Percentiles rank a stretch among this genome's conserved stretches.
Conservation (phyloP, 1,284 basidiomycete species). For the Ceratorhiza oryzae-sativae region DNA sequence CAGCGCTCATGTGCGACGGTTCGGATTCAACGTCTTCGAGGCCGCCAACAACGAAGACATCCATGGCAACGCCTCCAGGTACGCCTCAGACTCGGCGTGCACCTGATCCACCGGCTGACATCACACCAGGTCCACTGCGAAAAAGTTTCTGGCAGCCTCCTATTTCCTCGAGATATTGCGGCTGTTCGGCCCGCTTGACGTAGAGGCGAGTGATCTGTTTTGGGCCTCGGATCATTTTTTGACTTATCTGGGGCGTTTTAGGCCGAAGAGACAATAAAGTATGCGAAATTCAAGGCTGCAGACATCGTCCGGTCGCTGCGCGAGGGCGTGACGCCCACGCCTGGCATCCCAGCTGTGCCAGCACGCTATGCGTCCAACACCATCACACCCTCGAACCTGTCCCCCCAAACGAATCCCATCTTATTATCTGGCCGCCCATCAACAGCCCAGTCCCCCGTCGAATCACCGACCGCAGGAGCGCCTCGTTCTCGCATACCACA, state of each 20-base stretch:
- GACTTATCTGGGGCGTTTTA: constrained; percentile 7
- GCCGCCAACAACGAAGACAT: constrained; percentile 43
- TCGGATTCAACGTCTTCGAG: constrained; percentile 41
- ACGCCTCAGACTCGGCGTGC: background rate
- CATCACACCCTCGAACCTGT: constrained; percentile 6
- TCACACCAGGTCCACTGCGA: constrained; percentile 72
- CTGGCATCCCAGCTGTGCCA: constrained; percentile 48
- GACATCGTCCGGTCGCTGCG: constrained; percentile 88
- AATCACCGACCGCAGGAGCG: constrained; percentile 15
- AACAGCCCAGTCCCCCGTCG: background rate
- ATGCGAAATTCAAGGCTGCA: constrained; percentile 92
- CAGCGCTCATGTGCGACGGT: constrained; percentile 40
- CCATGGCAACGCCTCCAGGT: constrained; percentile 39
- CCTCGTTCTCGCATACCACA: constrained; percentile 7
- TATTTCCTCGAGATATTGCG: constrained; percentile 86
- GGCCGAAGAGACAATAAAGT: constrained; percentile 78
- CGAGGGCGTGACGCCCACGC: constrained; percentile 75
- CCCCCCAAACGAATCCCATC: constrained; percentile 26
- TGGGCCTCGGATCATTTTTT: constrained; percentile 38
- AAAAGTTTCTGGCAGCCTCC: constrained; percentile 85
- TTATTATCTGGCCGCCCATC: constrained; percentile 19
- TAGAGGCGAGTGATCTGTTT: constrained; percentile 50
- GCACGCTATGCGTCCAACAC: constrained; percentile 11
- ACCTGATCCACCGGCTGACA: constrained; percentile 4
- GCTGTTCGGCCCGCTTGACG: constrained; percentile 69